phyloP scores from a whole-genome alignment of 2,329 filamentous ascomycete genomes.

The Venturia oleaginea region DNA sequence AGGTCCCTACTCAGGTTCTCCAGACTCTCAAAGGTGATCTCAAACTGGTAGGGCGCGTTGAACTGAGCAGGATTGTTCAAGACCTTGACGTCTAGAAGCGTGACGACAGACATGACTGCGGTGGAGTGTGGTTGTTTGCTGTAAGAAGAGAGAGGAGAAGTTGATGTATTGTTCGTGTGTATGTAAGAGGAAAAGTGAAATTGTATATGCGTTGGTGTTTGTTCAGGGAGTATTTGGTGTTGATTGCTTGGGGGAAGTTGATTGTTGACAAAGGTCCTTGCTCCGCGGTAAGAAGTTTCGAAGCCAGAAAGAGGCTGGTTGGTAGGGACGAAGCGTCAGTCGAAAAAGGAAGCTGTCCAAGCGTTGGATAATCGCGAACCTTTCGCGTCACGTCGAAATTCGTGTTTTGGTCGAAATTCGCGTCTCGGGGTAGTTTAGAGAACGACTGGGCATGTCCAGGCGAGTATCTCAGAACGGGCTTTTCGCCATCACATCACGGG shows the following conservation, averaged over 20 bases:
- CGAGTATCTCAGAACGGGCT: too few species aligned
- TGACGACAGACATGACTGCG: constrained; percentile 82
- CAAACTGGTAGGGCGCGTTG: constrained; percentile 86
- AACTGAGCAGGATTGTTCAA: constrained; percentile 96
- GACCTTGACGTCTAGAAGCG: constrained; percentile 88
- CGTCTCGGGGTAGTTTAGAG: too few species aligned
- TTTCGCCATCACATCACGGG: too few species aligned
- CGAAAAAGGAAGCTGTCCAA: neutral
- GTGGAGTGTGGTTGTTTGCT: neutral
- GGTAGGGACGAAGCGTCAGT: neutral
- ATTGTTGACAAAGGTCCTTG: constrained; percentile 5
- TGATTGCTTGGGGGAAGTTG: neutral
- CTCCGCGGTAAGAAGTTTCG: neutral
- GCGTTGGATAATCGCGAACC: neutral
- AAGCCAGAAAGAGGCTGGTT: neutral
- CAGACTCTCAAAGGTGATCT: constrained; percentile 97
- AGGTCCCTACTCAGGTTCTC: constrained; percentile 94
- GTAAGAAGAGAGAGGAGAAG: neutral
- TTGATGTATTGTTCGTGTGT: neutral
- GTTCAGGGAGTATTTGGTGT: neutral
- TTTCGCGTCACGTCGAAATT: neutral
- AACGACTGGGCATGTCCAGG: too few species aligned
- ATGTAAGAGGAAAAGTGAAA: neutral
- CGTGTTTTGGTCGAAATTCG: neutral
- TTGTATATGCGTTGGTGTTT: neutral